Conservation (phyloP, 140 eudicot species). For the Cichorium intybus region DNA sequence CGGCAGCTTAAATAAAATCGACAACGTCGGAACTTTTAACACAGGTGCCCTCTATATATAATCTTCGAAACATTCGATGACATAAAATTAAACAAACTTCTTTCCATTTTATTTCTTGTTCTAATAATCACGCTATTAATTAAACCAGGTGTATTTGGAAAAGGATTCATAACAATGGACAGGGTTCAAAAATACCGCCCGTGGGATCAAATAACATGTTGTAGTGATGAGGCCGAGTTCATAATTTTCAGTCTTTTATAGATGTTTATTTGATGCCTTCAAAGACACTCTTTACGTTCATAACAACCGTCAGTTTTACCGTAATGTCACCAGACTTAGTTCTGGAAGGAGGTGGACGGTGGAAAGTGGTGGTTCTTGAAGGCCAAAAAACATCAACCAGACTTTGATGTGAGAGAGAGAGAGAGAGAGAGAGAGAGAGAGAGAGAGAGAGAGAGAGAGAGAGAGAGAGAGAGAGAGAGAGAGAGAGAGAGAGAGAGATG, state of each 20-base stretch:
- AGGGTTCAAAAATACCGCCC: slow-evolving; percentile 72
- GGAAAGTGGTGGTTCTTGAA: no score
- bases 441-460: no score
- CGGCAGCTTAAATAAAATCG: slow-evolving; percentile 48
- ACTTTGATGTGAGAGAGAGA: no score
- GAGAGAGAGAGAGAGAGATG: no score
- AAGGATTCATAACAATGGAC: slow-evolving; percentile 70
- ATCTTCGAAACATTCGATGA: background rate
- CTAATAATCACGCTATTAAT: background rate
- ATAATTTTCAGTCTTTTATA: slow-evolving; percentile 51
- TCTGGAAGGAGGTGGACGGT: no score
- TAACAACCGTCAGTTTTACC: slow-evolving; percentile 73
- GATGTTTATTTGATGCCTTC: slow-evolving; percentile 59
- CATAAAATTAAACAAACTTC: background rate
- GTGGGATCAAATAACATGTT: slow-evolving; percentile 65
- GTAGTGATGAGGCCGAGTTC: slow-evolving; percentile 79
- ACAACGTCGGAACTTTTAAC: slow-evolving; percentile 45
- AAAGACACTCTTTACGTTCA: slow-evolving; percentile 79
- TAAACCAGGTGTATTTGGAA: slow-evolving; percentile 53
- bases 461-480: no score
- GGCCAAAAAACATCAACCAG: no score
- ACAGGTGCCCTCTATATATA: slow-evolving; percentile 48
- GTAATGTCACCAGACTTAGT: slow-evolving; percentile 68
- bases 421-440: no score
- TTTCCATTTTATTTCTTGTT: background rate